Conservation (phyloP, 2,329 filamentous ascomycete genomes). For the Stemphylium vesicarium region DNA sequence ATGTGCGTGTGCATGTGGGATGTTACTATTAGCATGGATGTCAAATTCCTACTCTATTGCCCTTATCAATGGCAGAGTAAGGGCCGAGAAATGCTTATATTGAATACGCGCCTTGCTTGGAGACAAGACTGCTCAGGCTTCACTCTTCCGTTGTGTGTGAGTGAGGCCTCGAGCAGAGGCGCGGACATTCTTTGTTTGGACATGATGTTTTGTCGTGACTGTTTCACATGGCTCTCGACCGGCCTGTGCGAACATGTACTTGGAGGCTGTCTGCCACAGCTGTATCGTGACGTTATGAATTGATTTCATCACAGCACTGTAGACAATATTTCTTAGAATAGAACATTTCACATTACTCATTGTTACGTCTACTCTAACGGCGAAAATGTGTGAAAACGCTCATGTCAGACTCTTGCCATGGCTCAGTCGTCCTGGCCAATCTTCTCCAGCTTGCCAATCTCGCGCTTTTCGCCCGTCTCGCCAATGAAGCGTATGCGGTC, state of each 20-base stretch:
- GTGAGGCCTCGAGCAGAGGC: conserved; percentile 31
- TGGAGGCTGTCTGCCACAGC: too few relatives aligned
- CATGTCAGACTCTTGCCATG: neutral
- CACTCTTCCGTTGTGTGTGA: conserved; percentile 21
- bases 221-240: too few relatives aligned
- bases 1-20: conserved; percentile 2
- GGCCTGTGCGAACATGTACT: too few relatives aligned
- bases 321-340: neutral
- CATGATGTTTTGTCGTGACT: neutral
- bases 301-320: neutral
- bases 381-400: neutral
- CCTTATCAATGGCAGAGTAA: conserved; percentile 80
- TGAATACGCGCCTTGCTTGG: conserved; percentile 40
- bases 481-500: conserved; percentile 82
- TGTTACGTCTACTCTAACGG: neutral
- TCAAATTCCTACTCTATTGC: conserved; percentile 97
- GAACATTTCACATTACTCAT: neutral
- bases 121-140: conserved; percentile 39
- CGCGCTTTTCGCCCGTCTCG: conserved; percentile 87
- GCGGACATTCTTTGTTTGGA: conserved; percentile 25
- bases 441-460: conserved; percentile 96
- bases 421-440: conserved; percentile 70
- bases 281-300: too few relatives aligned
- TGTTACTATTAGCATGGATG: conserved; percentile 79
- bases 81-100: conserved; percentile 96